Evolutionary conservation across 202 grass and related monocot genomes (phyloP), one percentile per base, ranked within the genome.

Genomic region (Setaria viridis): DNA sequence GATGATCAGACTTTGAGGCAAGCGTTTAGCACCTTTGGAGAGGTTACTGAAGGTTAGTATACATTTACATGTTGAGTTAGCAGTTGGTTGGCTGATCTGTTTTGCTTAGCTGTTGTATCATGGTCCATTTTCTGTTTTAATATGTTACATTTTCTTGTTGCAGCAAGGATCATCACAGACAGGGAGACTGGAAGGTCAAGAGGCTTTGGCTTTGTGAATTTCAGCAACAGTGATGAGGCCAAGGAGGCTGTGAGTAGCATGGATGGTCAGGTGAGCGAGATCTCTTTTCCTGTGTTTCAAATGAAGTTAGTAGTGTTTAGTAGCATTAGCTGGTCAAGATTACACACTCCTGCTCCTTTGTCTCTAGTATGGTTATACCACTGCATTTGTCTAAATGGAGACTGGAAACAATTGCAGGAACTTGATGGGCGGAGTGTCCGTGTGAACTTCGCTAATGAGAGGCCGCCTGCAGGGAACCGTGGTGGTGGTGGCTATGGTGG

Each of bases 161-260:
- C 90, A 97, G 94, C 92, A 1, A 80, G 87, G n/a, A 84, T 94
- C 12, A 94, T 97, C 51, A 86, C 62, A 11, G 90, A 94, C 17
- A 90, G 94, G 81, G 97, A 94, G 0, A 75, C 78, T 64, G 94
- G 97, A 83, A 94, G 19, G 87, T 99, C 97, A 4, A 99, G 89
- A 76, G 97, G 97, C 57, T 97, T 99, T 88, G 97, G 97, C 42
- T 97, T 99, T 70, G 87, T 97, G 20, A 88, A 45, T 48, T 94
- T 94, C 34, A n/a, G 51, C 6, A 68, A 1, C 54, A 81, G 76
- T 34, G 92, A 84, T 10, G 66, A 62, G 17, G 97, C 97, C 14
- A 76, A 87, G 10, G 12, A 41, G 30, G 97, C 93, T 47, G 6
- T 85, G 13, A 12, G 58, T 20, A 16, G 13, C 85, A 99, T 99